Evolutionary conservation across 805 yeast genomes (phyloP).

Genomic region (Cyberlindnera maclurae): DNA sequence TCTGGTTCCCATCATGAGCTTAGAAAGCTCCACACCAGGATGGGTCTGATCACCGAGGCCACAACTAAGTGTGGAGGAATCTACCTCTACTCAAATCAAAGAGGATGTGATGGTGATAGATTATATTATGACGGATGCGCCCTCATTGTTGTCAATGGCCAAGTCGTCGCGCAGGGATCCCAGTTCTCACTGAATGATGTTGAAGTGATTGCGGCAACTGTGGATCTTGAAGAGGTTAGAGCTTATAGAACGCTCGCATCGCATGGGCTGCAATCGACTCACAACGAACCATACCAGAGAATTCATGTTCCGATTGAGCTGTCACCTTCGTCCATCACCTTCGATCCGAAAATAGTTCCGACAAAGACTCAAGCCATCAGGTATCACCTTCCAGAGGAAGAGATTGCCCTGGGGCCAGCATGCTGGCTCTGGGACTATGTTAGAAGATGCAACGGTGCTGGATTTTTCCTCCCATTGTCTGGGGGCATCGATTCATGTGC

Average conservation of each 20-base stretch:
- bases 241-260: conserved; percentile 70
- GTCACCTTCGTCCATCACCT: conserved; percentile 50
- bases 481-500: conserved; percentile 99
- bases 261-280: conserved; percentile 31
- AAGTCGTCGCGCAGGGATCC: conserved; percentile 85
- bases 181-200: conserved; percentile 89
- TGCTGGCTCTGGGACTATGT: conserved; percentile 99
- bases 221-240: conserved; percentile 87
- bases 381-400: conserved; percentile 86
- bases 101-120: conserved; percentile 98
- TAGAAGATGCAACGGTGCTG: conserved; percentile 84
- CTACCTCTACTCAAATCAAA: conserved; percentile 87
- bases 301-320: conserved; percentile 59
- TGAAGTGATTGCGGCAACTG: conserved; percentile 92
- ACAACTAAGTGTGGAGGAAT: conserved; percentile 96
- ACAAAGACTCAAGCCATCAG: conserved; percentile 41
- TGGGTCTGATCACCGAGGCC: conserved; percentile 83
- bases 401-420: conserved; percentile 96
- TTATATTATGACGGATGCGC: conserved; percentile 97
- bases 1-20: conserved; percentile 98
- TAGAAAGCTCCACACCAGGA: conserved; percentile 78
- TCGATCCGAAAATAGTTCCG: conserved; percentile 58
- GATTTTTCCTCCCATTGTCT: conserved; percentile 86
- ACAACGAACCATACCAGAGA: conserved; percentile 33
- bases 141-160: conserved; percentile 84